Evolutionary conservation across 2,329 filamentous ascomycete genomes (phyloP).

Genomic region (Fusarium staphyleae): DNA sequence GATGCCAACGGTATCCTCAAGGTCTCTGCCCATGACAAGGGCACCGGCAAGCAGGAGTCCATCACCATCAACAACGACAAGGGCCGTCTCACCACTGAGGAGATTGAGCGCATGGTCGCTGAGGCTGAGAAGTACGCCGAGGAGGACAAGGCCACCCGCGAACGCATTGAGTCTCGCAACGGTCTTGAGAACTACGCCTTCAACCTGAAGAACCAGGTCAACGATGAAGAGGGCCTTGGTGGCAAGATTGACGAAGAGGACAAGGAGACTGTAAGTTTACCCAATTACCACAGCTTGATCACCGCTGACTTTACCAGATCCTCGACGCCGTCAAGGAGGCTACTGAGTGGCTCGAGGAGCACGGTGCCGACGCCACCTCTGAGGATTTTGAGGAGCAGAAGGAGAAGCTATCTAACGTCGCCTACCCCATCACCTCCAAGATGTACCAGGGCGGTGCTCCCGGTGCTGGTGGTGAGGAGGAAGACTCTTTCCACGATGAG

Average conservation of each 20-base stretch:
- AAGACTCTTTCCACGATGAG: conserved; percentile 79
- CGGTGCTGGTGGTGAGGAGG: conserved; percentile 63
- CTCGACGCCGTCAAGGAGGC: conserved; percentile 97
- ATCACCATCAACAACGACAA: conserved; percentile 99
- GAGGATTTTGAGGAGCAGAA: conserved; percentile 99
- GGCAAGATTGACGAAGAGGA: conserved; percentile 99
- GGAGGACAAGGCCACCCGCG: conserved; percentile 97
- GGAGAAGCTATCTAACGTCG: conserved; percentile 96
- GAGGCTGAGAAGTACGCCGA: conserved; percentile 99
- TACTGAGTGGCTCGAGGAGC: conserved; percentile 96
- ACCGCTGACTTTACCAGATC: conserved; percentile 63
- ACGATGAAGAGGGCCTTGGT: conserved; percentile 94
- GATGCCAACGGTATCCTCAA: conserved; percentile 99
- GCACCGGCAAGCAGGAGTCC: conserved; percentile 94
- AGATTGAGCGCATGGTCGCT: conserved; percentile 98
- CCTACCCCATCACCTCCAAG: conserved; percentile 99
- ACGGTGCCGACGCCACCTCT: conserved; percentile 80
- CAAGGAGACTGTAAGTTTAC: conserved; percentile 84
- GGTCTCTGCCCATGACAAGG: conserved; percentile 96
- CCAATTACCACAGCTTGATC: background rate
- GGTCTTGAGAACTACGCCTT: conserved; percentile 99
- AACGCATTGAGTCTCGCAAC: conserved; percentile 96
- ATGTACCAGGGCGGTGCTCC: conserved; percentile 70
- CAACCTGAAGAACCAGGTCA: conserved; percentile 98
- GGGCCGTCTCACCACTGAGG: conserved; percentile 92